Evolutionary conservation across 108 stramenopile genomes (phyloP).

Genomic region (Pseudonitzschia pungens): DNA sequence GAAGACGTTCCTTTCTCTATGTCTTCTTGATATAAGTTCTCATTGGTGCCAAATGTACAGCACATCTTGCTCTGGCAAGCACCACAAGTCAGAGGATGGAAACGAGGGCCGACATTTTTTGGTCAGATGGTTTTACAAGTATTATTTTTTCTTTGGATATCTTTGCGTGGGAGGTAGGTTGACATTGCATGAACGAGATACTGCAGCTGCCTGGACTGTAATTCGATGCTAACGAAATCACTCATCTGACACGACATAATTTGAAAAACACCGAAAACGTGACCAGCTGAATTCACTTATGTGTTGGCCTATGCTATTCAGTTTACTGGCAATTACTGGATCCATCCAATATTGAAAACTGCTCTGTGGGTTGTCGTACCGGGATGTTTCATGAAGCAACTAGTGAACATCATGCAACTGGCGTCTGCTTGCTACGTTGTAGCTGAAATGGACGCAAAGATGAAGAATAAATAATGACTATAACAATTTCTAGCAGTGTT

Average conservation of each 20-base stretch:
- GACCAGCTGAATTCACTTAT: conserved; percentile 73
- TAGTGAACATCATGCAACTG: conserved; percentile 86
- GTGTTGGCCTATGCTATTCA: conserved; percentile 55
- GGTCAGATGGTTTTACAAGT: conserved; percentile 90
- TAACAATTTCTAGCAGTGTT: not conserved
- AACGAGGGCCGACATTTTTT: conserved; percentile 83
- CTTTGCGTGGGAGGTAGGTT: conserved; percentile 85
- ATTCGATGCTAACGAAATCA: not conserved
- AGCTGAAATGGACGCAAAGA: conserved; percentile 69
- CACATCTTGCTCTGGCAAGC: conserved; percentile 53
- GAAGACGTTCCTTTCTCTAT: conserved; percentile 50
- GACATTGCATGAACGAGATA: not conserved
- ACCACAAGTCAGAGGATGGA: conserved; percentile 93
- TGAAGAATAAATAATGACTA: conserved; percentile 26
- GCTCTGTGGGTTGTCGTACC: conserved; percentile 54
- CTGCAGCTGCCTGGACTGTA: not conserved
- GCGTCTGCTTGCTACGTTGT: conserved; percentile 78
- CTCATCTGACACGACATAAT: not conserved
- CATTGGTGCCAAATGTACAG: conserved; percentile 97
- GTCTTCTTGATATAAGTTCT: conserved; percentile 73
- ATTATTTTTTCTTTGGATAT: conserved; percentile 94
- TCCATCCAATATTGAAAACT: conserved; percentile 32
- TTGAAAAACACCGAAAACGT: not conserved
- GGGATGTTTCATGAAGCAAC: conserved; percentile 80
- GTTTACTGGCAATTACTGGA: conserved; percentile 23